phyloP scores from a whole-genome alignment of 495 filamentous ascomycete species.

The Trichoderma orchidacearum region DNA sequence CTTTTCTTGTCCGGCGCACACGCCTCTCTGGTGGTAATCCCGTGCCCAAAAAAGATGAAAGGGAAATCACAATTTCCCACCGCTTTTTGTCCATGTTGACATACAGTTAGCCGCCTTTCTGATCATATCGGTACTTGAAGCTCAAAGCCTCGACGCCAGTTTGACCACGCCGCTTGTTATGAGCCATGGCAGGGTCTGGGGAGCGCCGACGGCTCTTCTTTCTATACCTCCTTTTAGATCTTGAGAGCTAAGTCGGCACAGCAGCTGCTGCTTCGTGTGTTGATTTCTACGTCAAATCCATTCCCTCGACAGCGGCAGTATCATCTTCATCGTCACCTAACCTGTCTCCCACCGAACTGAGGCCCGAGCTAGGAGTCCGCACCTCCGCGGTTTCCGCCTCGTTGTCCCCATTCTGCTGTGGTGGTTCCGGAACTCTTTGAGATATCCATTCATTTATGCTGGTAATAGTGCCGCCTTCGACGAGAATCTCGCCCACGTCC shows the following conservation, averaged over 20 bases:
- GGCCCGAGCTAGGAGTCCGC: conserved; percentile 31
- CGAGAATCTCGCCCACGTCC: conserved; percentile 50
- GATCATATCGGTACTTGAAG: too few species aligned
- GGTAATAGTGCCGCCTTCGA: conserved; percentile 57
- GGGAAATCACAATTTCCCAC: too few species aligned
- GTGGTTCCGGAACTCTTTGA: conserved; percentile 6
- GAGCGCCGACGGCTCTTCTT: background rate
- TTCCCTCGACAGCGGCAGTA: conserved; percentile 19
- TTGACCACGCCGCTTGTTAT: background rate
- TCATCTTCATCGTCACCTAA: conserved; percentile 15
- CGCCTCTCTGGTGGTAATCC: background rate
- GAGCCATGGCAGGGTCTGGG: background rate
- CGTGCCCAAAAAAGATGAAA: too few species aligned
- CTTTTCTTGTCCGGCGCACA: background rate
- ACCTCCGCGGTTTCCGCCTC: conserved; percentile 2
- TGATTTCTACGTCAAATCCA: conserved; percentile 15
- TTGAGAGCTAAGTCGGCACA: background rate
- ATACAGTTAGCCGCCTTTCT: too few species aligned
- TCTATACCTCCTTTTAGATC: background rate
- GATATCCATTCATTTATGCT: conserved; percentile 52
- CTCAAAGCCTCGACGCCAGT: too few species aligned
- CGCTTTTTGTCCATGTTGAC: too few species aligned
- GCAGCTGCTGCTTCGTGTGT: background rate
- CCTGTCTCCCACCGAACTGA: conserved; percentile 36
- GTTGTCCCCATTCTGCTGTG: background rate